Evolutionary conservation across 2,329 filamentous ascomycete genomes (phyloP).

Genomic region (Fusarium sp.): DNA sequence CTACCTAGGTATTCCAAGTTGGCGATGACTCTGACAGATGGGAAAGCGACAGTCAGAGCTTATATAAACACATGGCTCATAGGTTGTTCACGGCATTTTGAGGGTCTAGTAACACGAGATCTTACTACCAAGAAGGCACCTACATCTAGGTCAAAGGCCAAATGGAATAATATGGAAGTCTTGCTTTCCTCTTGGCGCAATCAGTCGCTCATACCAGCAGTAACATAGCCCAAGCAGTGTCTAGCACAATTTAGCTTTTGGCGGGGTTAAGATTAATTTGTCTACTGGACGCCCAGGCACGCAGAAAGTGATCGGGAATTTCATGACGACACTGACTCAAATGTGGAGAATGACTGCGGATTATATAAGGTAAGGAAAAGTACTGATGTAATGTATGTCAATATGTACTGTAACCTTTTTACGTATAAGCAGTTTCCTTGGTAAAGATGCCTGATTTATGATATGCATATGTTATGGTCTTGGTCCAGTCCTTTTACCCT

Average conservation of each 20-base stretch:
- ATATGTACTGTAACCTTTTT: neutral
- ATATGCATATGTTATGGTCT: neutral
- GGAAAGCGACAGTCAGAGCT: neutral
- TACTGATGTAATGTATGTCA: neutral
- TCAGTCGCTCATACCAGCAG: neutral
- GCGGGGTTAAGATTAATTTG: slow-evolving; percentile 19
- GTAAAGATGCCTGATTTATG: neutral
- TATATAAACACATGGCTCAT: neutral
- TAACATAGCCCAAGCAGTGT: neutral
- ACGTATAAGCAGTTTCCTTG: neutral
- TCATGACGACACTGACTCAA: slow-evolving; percentile 12
- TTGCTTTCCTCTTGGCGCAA: slow-evolving; percentile 1
- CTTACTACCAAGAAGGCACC: neutral
- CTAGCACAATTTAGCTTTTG: slow-evolving; percentile 14
- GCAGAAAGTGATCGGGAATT: neutral
- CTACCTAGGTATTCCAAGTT: neutral
- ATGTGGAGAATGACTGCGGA: slow-evolving; percentile 18
- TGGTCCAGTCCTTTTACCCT: neutral
- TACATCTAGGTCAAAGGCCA: neutral
- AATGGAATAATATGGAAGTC: neutral
- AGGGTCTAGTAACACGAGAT: neutral
- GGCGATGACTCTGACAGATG: neutral
- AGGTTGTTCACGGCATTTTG: neutral
- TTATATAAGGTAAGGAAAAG: neutral
- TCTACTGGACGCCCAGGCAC: neutral